These are phyloP conservation scores for Acer yangbiense DNA, from an alignment of 345 rosid genomes.

Conservation along the genomic window DNA sequence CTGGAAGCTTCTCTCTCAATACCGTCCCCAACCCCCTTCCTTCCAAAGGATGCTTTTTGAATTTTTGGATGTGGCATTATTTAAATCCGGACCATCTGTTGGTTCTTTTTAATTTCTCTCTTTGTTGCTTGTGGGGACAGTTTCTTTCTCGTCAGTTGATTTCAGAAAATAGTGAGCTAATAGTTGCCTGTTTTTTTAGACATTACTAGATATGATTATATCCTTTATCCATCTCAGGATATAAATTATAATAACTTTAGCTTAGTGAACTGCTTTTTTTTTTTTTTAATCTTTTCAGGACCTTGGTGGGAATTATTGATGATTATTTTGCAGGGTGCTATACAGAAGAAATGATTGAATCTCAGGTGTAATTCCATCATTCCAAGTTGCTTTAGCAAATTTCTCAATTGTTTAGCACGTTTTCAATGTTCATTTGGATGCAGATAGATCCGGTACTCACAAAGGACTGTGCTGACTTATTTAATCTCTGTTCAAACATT, in stretches of 20 bases:
- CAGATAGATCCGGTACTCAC: constrained; percentile 3
- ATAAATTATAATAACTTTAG: constrained; percentile 11
- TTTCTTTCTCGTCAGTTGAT: background rate
- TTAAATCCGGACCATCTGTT: background rate
- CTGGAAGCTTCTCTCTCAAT: constrained; percentile 22
- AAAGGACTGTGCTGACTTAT: background rate
- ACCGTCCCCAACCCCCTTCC: constrained; percentile 7
- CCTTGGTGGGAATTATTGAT: constrained; percentile 87
- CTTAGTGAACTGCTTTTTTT: constrained; percentile 14
- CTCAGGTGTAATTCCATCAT: constrained; percentile 61
- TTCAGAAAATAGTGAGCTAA: background rate
- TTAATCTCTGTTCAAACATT: constrained; percentile 13
- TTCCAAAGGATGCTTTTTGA: constrained; percentile 8
- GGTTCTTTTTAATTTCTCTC: background rate
- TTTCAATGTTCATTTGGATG: constrained; percentile 13
- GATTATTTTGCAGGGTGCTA: constrained; percentile 92
- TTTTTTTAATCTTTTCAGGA: constrained; percentile 51
- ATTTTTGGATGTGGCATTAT: constrained; percentile 11
- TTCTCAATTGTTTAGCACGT: constrained; percentile 14
- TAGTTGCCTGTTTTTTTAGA: background rate
- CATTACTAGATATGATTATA: constrained; percentile 8
- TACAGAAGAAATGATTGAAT: constrained; percentile 93
- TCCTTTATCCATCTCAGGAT: background rate
- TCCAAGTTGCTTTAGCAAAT: constrained; percentile 17
- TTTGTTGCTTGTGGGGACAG: background rate